Base-by-base conservation (phyloP, 306 rosid genomes). In the Rosa multiflora region DNA sequence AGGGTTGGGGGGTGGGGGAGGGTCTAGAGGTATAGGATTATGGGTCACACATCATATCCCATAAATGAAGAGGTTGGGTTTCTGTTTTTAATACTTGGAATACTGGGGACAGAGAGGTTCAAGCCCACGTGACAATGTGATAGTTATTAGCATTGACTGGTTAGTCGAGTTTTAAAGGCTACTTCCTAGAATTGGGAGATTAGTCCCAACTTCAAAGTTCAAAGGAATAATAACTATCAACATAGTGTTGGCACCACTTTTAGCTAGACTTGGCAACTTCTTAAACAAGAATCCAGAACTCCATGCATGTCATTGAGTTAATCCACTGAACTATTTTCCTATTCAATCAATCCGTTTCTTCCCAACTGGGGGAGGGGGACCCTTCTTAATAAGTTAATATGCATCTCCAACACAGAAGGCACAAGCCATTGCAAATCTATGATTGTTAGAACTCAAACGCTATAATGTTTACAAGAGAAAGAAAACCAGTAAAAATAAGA, bases 401-500 rank as follows among this genome's bases (percentile, higher is more conserved):
- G 62, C 2, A 72, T 52, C 46, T n/a, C 52, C n/a, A 73, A 23
- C 6, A 5, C 37, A n/a, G 20, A 4, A 53, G 10, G 32, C 63
- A 51, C 4, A 32, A 17, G 37, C 35, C 32, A 4, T 5, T 35
- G 21, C 66, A 2, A 52, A 35, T 9, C 35, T n/a, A 32, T 8
- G 21, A 72, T 72, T 26, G 43, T 72, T 29, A 11, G 15, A 43
- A 62, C n/a, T 47, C 58, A 62, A 29, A 17, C 26, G 53, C 43
- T 37, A 62, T 59, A 23, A 44, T 66, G 29, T 51, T 64, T 15
- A 35, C 67, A 13, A 52, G 20, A 61, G 3, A 15, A 43, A 21
- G 52, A 68, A 37, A 20, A 75, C 77, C 63, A 72, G 75, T 14
- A 59, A 21, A 74, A 73, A 77, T 42, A 67, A 66, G 67, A 79